Conservation (phyloP, 495 filamentous ascomycete genomes). For the Podospora appendiculata region DNA sequence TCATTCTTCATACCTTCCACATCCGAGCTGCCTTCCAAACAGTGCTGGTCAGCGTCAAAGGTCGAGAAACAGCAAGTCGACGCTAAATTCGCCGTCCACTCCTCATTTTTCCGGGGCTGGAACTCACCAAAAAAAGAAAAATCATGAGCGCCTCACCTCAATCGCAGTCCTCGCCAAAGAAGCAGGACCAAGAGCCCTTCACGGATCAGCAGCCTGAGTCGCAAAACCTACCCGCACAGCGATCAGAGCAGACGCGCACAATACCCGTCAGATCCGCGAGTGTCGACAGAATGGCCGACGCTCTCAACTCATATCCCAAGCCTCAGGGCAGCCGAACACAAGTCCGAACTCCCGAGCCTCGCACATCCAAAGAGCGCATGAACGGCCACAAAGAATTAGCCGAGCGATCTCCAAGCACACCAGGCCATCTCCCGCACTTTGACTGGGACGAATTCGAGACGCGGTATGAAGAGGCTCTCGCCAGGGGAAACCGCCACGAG, state of each 20-base stretch:
- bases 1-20: background rate
- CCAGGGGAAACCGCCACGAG: slow-evolving; percentile 51
- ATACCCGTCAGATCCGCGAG: slow-evolving; percentile 1
- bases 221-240: slow-evolving; percentile 11
- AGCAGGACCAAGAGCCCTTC: slow-evolving; percentile 4
- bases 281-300: slow-evolving; percentile 14
- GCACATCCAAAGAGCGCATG: slow-evolving; percentile 17
- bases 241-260: slow-evolving; percentile 2
- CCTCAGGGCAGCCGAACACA: slow-evolving; percentile 12
- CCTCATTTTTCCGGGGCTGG: background rate
- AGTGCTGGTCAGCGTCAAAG: too few relatives aligned
- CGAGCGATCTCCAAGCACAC: slow-evolving; percentile 32
- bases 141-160: slow-evolving; percentile 13
- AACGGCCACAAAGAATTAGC: slow-evolving; percentile 14
- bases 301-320: slow-evolving; percentile 5
- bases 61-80: background rate
- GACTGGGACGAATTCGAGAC: slow-evolving; percentile 63
- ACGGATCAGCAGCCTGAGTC: slow-evolving; percentile 11
- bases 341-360: slow-evolving; percentile 28
- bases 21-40: too few relatives aligned
- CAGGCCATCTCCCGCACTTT: slow-evolving; percentile 40
- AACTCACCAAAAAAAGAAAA: background rate
- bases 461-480: slow-evolving; percentile 53
- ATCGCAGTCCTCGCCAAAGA: slow-evolving; percentile 7
- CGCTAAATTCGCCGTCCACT: too few relatives aligned